Percentiles rank a stretch among this genome's conserved stretches.
These are phyloP conservation scores for Cyphellophora europaea DNA, from an alignment of 2,329 filamentous ascomycete species.

Conservation along the genomic window DNA sequence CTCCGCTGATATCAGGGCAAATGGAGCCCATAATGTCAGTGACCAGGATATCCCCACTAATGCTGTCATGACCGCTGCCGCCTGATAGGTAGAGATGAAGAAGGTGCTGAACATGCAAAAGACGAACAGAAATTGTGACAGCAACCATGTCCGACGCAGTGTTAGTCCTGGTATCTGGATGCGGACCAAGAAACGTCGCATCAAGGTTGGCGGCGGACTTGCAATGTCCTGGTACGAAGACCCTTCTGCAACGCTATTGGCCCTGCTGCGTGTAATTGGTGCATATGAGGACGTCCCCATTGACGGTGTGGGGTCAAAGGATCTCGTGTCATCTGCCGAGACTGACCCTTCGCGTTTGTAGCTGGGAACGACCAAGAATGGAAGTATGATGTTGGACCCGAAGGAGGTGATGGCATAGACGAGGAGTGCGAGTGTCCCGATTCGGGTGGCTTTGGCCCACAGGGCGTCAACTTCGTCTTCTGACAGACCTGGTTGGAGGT, in stretches of 20 bases:
- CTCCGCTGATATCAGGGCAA: constrained; percentile 88
- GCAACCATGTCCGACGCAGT: constrained; percentile 77
- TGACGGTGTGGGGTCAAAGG: constrained; percentile 6
- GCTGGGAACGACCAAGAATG: constrained; percentile 75
- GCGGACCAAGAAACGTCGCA: constrained; percentile 41
- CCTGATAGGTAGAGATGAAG: constrained; percentile 60
- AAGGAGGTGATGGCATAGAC: constrained; percentile 83
- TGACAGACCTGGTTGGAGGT: constrained; percentile 67
- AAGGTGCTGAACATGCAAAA: constrained; percentile 71
- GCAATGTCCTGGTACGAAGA: constrained; percentile 1
- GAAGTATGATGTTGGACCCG: constrained; percentile 69
- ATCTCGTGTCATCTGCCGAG: constrained; percentile 2
- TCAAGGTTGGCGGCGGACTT: not conserved
- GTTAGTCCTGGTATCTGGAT: constrained; percentile 76
- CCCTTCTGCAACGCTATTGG: not conserved
- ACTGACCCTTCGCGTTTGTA: constrained; percentile 35
- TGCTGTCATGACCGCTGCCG: constrained; percentile 68
- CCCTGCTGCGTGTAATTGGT: not conserved
- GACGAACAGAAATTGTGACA: constrained; percentile 76
- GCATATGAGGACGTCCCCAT: constrained; percentile 4
- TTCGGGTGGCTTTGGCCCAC: constrained; percentile 76
- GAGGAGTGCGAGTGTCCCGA: constrained; percentile 82
- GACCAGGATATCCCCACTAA: constrained; percentile 88
- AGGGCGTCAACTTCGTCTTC: constrained; percentile 65
- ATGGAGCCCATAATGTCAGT: constrained; percentile 86